Base-by-base conservation (phyloP, 306 rosid species). In the Purshia tridentata region DNA sequence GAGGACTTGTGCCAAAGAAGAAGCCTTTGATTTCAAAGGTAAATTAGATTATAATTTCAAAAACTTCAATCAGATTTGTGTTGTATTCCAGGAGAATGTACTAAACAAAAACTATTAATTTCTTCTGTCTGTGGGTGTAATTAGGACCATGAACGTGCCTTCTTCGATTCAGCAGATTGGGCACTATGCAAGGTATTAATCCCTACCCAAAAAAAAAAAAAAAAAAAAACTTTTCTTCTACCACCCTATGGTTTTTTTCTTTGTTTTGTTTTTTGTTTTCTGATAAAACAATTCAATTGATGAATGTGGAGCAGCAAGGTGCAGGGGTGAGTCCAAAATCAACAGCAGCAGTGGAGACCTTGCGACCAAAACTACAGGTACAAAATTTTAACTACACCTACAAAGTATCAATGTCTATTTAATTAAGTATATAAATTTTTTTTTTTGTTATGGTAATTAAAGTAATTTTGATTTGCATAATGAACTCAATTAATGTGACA, bases 141-240 rank as follows among this genome's bases (percentile, higher is more conserved):
- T 44, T 44, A 91, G 98, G 92, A 88, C 78, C 88, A 85, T 68
- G 93, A 93, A 81, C 91, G 97, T 61, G 98, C 97, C 58, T 93
- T 89, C 81, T 93, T 93, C 78, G 98, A 93, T 78, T 93, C 98
- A 20, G 98, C 97, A 44, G 98, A 93, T 69, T 93, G 98, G 98
- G 98, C 96, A 77, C 74, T 93, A 53, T 86, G 96, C 89, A 93
- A 93, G 97, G 98, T 92, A 86, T 51, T 3, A n/a, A 23, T 35
- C 39, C 70, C 41, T 35, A 46, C 55, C 2, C n/a, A 41, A 22
- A 9, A 8, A 8, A 9, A 46, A 47, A 29, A 41, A 22, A 9
- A 8, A 8, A 9, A 46, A 47, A 23, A 3, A 23, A 12, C 4
- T 8, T 19, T 51, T 12, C 55, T 7, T 48, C 12, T 29, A 4